Evolutionary conservation across 768 basidiomycete species (phyloP).

Genomic region (Cantharellus anzutake): DNA sequence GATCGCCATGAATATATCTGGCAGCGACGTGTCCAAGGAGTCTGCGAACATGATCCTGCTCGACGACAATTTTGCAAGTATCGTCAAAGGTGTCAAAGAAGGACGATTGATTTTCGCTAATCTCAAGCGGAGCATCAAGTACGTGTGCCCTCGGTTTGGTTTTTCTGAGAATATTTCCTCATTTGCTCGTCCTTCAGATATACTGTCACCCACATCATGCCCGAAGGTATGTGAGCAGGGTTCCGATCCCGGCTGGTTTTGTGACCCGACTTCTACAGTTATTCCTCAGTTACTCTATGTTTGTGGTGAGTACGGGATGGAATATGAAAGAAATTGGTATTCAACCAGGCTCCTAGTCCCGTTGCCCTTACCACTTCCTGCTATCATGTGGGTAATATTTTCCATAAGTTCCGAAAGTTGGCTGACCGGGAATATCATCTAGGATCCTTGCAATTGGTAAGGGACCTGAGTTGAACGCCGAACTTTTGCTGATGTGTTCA

Average conservation of each 20-base stretch:
- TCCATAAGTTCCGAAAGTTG: too few relatives aligned
- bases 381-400: slow-evolving; percentile 24
- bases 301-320: not conserved
- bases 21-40: slow-evolving; percentile 56
- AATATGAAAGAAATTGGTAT: not conserved
- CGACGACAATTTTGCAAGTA: slow-evolving; percentile 56
- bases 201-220: slow-evolving; percentile 46
- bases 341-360: slow-evolving; percentile 30
- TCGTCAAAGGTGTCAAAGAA: slow-evolving; percentile 23
- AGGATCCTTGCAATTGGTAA: slow-evolving; percentile 44
- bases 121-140: slow-evolving; percentile 53
- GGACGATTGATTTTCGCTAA: slow-evolving; percentile 36
- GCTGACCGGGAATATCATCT: too few relatives aligned
- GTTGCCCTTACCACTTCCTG: slow-evolving; percentile 43
- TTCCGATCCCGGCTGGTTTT: too few relatives aligned
- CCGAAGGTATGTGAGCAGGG: slow-evolving; percentile 19
- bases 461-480: slow-evolving; percentile 6
- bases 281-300: slow-evolving; percentile 52
- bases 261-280: slow-evolving; percentile 15
- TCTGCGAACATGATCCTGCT: slow-evolving; percentile 58
- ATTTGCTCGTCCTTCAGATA: slow-evolving; percentile 21
- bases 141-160: slow-evolving; percentile 8
- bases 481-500: not conserved
- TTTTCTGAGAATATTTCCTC: too few relatives aligned
- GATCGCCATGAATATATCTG: slow-evolving; percentile 44